Evolutionary conservation across 75 land plant genomes (phyloP).

Genomic region (Cryptomeria japonica): DNA sequence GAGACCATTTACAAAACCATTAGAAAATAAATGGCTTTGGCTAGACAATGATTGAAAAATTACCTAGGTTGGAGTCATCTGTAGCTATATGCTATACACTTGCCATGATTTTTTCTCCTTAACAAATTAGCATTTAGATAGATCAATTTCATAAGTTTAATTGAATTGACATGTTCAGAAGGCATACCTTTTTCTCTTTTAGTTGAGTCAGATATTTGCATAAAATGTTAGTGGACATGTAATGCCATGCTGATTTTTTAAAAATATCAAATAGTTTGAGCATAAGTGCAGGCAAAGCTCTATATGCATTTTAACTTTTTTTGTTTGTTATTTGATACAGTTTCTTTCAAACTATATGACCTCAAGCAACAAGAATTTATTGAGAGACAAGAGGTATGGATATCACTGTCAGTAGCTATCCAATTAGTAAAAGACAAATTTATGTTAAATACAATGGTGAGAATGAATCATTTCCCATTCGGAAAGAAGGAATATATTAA

Average conservation of each 20-base stretch:
- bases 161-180: neutral
- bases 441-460: neutral
- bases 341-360: conserved; percentile 87
- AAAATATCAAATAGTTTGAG: neutral
- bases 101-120: neutral
- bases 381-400: conserved; percentile 80
- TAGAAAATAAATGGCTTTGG: neutral
- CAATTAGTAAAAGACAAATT: neutral
- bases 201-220: neutral
- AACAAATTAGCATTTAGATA: neutral
- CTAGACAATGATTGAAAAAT: neutral
- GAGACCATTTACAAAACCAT: neutral
- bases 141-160: neutral
- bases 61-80: neutral
- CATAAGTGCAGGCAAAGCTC: neutral
- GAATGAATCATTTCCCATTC: neutral
- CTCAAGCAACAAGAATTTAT: conserved; percentile 91
- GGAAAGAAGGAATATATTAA: neutral
- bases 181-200: neutral
- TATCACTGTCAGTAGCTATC: neutral
- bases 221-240: neutral
- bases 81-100: neutral
- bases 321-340: conserved; percentile 35
- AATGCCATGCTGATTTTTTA: neutral
- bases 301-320: neutral